These are phyloP conservation scores for Reticulascus tulasneorum DNA, from an alignment of 2,329 filamentous ascomycete species.

Conservation along the genomic window DNA sequence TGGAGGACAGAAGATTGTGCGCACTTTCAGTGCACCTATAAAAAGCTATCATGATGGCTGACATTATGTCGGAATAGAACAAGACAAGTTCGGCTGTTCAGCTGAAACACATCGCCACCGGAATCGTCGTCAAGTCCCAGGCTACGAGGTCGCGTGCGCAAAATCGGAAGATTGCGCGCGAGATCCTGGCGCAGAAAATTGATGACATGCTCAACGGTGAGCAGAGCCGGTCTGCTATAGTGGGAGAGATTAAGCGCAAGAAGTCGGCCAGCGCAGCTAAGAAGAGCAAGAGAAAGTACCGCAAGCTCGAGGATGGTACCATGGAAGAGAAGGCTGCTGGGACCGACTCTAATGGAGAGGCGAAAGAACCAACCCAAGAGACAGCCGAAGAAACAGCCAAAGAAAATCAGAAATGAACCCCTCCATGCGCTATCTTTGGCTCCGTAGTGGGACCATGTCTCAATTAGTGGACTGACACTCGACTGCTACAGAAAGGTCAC, in stretches of 20 bases:
- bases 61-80: no score
- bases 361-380: slow-evolving; percentile 14
- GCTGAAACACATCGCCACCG: slow-evolving; percentile 83
- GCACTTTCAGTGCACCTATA: slow-evolving; percentile 18
- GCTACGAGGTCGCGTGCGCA: slow-evolving; percentile 81
- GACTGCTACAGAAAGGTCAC: slow-evolving; percentile 18
- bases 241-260: slow-evolving; percentile 59
- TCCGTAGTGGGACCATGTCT: no score
- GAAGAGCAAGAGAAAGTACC: slow-evolving; percentile 80
- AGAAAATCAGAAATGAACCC: no score
- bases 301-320: slow-evolving; percentile 53
- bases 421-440: no score
- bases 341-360: slow-evolving; percentile 3
- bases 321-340: slow-evolving; percentile 39
- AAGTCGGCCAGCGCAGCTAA: slow-evolving; percentile 74
- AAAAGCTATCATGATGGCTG: no score
- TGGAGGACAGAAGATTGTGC: slow-evolving; percentile 90
- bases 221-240: slow-evolving; percentile 61
- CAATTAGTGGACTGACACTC: no score
- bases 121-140: slow-evolving; percentile 91
- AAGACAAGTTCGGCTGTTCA: slow-evolving; percentile 97
- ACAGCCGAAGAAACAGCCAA: slow-evolving; percentile 1
- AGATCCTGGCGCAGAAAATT: slow-evolving; percentile 68
- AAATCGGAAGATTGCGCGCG: slow-evolving; percentile 81
- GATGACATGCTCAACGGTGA: slow-evolving; percentile 72